These are phyloP conservation scores for Prunus padus DNA, from an alignment of 306 rosid genomes.

Conservation along the genomic window DNA sequence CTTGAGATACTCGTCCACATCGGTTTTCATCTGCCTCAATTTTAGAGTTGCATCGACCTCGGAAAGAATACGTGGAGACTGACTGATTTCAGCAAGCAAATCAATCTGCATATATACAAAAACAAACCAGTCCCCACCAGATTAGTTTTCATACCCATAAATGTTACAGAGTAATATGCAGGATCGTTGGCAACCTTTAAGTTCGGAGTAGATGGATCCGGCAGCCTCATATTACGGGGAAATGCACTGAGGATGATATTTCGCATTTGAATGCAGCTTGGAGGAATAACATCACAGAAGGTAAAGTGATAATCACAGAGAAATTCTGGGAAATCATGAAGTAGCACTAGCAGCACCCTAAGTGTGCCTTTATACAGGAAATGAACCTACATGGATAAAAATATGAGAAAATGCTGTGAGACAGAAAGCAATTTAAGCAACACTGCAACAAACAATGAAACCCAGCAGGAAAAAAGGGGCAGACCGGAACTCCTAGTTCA, in stretches of 20 bases:
- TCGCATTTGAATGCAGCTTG: conserved; percentile 97
- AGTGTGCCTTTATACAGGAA: conserved; percentile 92
- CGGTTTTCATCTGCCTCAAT: conserved; percentile 84
- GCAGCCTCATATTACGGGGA: conserved; percentile 97
- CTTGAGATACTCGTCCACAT: conserved; percentile 91
- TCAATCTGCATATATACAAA: conserved; percentile 61
- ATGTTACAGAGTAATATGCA: not conserved
- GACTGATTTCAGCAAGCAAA: conserved; percentile 85
- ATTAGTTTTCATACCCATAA: not conserved
- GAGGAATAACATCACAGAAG: conserved; percentile 95
- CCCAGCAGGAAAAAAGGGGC: conserved; percentile 19
- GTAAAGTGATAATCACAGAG: conserved; percentile 95
- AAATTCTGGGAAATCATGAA: conserved; percentile 96
- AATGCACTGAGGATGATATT: conserved; percentile 96
- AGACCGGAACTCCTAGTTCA: conserved; percentile 81
- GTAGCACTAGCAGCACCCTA: conserved; percentile 91
- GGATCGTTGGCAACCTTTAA: conserved; percentile 57
- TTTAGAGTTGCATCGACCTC: conserved; percentile 92
- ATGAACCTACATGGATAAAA: conserved; percentile 55
- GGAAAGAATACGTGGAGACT: conserved; percentile 82
- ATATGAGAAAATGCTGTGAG: conserved; percentile 1
- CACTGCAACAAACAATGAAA: conserved; percentile 15
- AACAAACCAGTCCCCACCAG: conserved; percentile 13
- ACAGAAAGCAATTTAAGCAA: not conserved
- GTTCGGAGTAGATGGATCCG: conserved; percentile 94